phyloP scores from a whole-genome alignment of 805 yeast species.

The Cyberlindnera euphorbiiphila region DNA sequence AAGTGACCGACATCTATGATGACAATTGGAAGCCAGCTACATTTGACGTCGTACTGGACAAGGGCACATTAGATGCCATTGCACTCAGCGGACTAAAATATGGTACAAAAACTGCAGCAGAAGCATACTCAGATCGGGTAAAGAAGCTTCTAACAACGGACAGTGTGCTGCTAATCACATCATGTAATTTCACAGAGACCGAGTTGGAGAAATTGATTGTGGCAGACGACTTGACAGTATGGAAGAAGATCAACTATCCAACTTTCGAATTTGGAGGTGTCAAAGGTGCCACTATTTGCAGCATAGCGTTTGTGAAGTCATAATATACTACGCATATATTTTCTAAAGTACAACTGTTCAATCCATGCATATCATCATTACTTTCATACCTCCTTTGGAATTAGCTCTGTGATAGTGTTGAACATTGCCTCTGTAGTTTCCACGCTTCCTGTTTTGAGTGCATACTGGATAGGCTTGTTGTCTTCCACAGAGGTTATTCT shows the following conservation, averaged over 20 bases:
- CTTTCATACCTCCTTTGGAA: slow-evolving; percentile 18
- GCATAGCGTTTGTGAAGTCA: slow-evolving; percentile 65
- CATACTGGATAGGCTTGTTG: slow-evolving; percentile 75
- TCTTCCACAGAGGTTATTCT: slow-evolving; percentile 66
- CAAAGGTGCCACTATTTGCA: slow-evolving; percentile 83
- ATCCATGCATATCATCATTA: too few relatives aligned
- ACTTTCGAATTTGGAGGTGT: slow-evolving; percentile 85
- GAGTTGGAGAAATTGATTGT: slow-evolving; percentile 61
- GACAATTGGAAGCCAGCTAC: slow-evolving; percentile 33
- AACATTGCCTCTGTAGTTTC: slow-evolving; percentile 56
- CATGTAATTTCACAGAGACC: slow-evolving; percentile 87
- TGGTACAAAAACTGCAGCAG: slow-evolving; percentile 44
- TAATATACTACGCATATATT: not conserved
- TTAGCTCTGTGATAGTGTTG: slow-evolving; percentile 40
- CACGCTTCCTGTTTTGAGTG: slow-evolving; percentile 65
- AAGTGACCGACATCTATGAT: slow-evolving; percentile 65
- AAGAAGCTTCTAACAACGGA: slow-evolving; percentile 48
- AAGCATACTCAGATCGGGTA: slow-evolving; percentile 61
- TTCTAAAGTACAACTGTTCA: too few relatives aligned
- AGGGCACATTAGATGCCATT: slow-evolving; percentile 96
- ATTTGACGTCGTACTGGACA: slow-evolving; percentile 81
- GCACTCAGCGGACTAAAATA: slow-evolving; percentile 68
- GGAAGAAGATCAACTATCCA: slow-evolving; percentile 74
- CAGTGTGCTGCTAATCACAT: slow-evolving; percentile 73
- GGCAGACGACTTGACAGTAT: slow-evolving; percentile 44